Base-by-base conservation (phyloP, 345 rosid genomes). In the Cochlearia excelsa region DNA sequence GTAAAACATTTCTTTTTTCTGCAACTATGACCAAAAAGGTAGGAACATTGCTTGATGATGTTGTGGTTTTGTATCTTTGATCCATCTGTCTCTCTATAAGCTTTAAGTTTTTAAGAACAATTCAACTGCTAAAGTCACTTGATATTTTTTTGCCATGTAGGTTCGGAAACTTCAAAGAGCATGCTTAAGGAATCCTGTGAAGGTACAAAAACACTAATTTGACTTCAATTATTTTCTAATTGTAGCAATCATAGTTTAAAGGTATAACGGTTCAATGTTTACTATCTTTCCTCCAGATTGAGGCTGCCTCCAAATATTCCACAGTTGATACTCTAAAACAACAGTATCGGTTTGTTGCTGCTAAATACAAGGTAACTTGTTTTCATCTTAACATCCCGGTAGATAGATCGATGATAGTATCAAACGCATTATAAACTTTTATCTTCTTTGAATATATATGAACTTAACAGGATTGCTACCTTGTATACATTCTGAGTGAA, bases 21-120 rank as follows among this genome's bases (percentile, higher is more conserved):
- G 99, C 99, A 1, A 93, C 99, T 26, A 93, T 93, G 97, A 90
- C 97, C 26, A 87, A 90, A 71, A 93, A 87, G 96, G 97, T 85
- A 54, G 38, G 49, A 9, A 46, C 46, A 16, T 33, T 49, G 11
- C 44, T 29, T 53, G 42, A 39, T 26, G 7, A 6, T 68, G 30
- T 45, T 68, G 34, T 51, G 4, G 16, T 63, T 33, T 16, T 16
- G 23, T 16, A 16, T 16, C 23, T 16, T 16, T 16, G 23, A 16
- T 16, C 23, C 23, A 16, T 29, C 41, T 28, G 34, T 51, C 38
- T 42, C 71, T 34, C 7, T 46, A 3, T 38, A 10, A 30, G 30
- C 7, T 23, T 41, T 35, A 43, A 58, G 60, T 37, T 42, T 33
- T 50, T 38, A 16, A 48, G 35, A 47, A 63, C 58, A 52, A 57